Percentiles rank a stretch among this genome's conserved stretches.
These are phyloP conservation scores for Hysterangium stoloniferum DNA, from an alignment of 768 basidiomycete species.

Conservation along the genomic window DNA sequence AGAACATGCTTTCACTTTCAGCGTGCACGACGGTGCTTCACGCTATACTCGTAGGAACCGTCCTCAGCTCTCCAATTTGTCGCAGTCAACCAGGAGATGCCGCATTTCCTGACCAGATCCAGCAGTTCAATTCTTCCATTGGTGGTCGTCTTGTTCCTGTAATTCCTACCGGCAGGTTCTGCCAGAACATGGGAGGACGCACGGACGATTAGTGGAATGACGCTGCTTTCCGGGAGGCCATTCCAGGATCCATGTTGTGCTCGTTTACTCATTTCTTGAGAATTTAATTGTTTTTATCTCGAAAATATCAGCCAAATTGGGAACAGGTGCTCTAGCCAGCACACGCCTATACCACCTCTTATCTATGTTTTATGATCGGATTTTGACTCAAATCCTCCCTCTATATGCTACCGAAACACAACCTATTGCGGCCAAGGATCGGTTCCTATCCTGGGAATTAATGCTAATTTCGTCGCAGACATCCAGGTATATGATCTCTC, in stretches of 20 bases:
- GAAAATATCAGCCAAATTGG: constrained; percentile 10
- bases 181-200: constrained; percentile 3
- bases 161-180: constrained; percentile 12
- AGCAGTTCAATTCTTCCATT: constrained; percentile 5
- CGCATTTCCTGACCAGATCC: constrained; percentile 3
- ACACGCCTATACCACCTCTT: too few relatives aligned
- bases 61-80: constrained; percentile 3
- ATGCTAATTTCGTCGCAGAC: constrained; percentile 24
- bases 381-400: constrained; percentile 11
- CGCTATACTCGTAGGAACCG: too few relatives aligned
- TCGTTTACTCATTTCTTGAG: too few relatives aligned
- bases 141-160: constrained; percentile 10
- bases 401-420: constrained; percentile 13
- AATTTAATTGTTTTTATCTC: not conserved
- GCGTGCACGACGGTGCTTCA: too few relatives aligned
- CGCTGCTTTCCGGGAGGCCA: constrained; percentile 1
- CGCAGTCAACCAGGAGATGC: constrained; percentile 7
- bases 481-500: constrained; percentile 19
- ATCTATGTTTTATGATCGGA: not conserved
- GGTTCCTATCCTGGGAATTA: constrained; percentile 24
- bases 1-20: too few relatives aligned
- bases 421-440: constrained; percentile 26
- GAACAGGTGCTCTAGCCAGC: constrained; percentile 8
- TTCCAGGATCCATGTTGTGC: constrained; percentile 11
- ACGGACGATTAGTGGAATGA: constrained; percentile 7